Evolutionary conservation across 1,139 yeast genomes (phyloP).

Genomic region (Scheffersomyces parashehatae): DNA sequence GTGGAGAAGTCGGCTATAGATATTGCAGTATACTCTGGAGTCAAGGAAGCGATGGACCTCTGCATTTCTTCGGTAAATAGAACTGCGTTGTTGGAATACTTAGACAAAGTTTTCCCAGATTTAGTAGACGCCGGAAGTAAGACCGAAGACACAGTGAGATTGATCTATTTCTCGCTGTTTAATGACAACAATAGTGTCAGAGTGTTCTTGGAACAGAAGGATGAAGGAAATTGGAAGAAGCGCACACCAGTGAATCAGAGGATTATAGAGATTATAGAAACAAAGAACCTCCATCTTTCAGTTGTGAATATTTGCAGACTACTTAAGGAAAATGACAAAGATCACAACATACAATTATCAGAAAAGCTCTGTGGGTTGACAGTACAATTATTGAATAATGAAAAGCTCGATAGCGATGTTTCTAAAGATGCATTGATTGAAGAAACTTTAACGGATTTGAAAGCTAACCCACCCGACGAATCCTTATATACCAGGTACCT

Average conservation of each 20-base stretch:
- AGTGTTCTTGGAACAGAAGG: slow-evolving; percentile 7
- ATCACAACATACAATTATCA: slow-evolving; percentile 1
- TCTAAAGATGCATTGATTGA: slow-evolving; percentile 4
- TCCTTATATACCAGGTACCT: slow-evolving; percentile 26
- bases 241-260: slow-evolving; percentile 3
- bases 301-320: slow-evolving; percentile 10
- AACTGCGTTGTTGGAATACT: slow-evolving; percentile 7
- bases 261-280: slow-evolving; percentile 5
- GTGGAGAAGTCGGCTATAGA: slow-evolving; percentile 1
- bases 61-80: neutral
- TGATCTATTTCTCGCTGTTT: slow-evolving; percentile 6
- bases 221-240: slow-evolving; percentile 10
- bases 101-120: slow-evolving; percentile 10
- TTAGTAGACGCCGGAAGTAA: slow-evolving; percentile 3
- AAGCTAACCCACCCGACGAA: slow-evolving; percentile 14
- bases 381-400: slow-evolving; percentile 5
- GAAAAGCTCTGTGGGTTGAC: slow-evolving; percentile 9
- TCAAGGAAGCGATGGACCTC: slow-evolving; percentile 1
- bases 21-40: slow-evolving; percentile 4
- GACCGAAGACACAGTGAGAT: slow-evolving; percentile 5
- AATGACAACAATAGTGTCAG: neutral
- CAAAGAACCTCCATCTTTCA: slow-evolving; percentile 1
- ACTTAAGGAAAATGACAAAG: slow-evolving; percentile 8
- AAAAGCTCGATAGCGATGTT: neutral
- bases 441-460: slow-evolving; percentile 4